phyloP scores from a whole-genome alignment of 371 early-diverging fungal genomes.

The Mucor piriformis region DNA sequence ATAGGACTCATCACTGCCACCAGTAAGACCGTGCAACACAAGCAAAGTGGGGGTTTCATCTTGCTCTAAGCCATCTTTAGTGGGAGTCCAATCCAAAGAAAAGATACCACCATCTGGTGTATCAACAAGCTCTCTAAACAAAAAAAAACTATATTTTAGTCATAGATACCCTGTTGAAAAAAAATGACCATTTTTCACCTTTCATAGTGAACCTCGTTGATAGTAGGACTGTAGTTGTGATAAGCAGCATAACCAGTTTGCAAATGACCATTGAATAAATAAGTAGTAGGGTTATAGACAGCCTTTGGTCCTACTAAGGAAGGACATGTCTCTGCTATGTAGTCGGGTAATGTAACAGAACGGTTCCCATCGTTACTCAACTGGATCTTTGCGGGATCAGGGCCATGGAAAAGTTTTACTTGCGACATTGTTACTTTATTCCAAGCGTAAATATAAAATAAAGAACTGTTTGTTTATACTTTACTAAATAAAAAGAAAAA shows the following conservation, averaged over 20 bases:
- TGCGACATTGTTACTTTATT: constrained; percentile 25
- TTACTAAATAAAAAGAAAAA: too few relatives aligned
- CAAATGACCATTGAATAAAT: constrained; percentile 63
- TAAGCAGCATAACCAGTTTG: constrained; percentile 68
- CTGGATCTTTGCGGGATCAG: constrained; percentile 10
- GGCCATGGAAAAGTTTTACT: constrained; percentile 27
- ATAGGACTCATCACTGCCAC: constrained; percentile 88
- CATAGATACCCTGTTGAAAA: neutral
- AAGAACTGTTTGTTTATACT: too few relatives aligned
- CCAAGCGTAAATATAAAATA: too few relatives aligned
- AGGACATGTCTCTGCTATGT: constrained; percentile 46
- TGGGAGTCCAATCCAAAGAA: constrained; percentile 86
- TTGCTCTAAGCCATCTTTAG: constrained; percentile 46
- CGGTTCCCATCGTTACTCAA: constrained; percentile 14
- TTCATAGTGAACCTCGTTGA: constrained; percentile 52
- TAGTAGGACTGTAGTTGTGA: constrained; percentile 38
- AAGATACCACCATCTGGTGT: constrained; percentile 86
- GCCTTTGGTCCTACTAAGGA: constrained; percentile 46
- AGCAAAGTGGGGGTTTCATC: constrained; percentile 71
- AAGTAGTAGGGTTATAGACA: constrained; percentile 52
- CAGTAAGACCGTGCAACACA: constrained; percentile 88
- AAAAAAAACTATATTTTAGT: constrained; percentile 8
- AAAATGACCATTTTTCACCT: constrained; percentile 33
- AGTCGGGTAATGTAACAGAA: constrained; percentile 38
- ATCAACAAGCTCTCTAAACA: constrained; percentile 60